A percentile compares a stretch with the other conserved stretches of the same genome.
Evolutionary conservation across 2,329 filamentous ascomycete species (phyloP).

Genomic region (Fonsecaea nubica): DNA sequence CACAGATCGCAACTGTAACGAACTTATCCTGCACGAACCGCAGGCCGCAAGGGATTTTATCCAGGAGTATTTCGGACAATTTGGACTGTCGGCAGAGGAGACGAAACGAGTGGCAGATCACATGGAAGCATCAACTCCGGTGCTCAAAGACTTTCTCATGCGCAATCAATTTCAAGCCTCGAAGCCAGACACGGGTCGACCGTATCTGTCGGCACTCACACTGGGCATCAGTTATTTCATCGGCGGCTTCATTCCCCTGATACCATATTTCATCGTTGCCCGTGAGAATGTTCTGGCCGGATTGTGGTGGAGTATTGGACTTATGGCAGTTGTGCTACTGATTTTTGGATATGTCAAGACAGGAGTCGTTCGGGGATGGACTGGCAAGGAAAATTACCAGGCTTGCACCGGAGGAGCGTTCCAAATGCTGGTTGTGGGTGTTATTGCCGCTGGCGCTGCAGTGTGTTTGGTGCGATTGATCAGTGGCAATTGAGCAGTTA

Average conservation of each 20-base stretch:
- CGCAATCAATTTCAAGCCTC: constrained; percentile 34
- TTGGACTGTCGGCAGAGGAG: constrained; percentile 52
- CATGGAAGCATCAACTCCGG: constrained; percentile 32
- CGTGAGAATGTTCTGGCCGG: constrained; percentile 49
- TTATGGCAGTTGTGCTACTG: constrained; percentile 58
- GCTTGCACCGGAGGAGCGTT: constrained; percentile 65
- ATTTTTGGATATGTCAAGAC: constrained; percentile 61
- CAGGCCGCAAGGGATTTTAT: constrained; percentile 54
- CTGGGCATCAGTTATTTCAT: constrained; percentile 46
- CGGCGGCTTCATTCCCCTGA: constrained; percentile 56
- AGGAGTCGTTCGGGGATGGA: constrained; percentile 55
- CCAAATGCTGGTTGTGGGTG: constrained; percentile 70
- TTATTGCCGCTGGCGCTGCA: constrained; percentile 69
- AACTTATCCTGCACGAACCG: constrained; percentile 52
- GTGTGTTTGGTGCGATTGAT: constrained; percentile 58
- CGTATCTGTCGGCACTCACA: constrained; percentile 54
- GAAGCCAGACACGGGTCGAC: constrained; percentile 46
- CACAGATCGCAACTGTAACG: constrained; percentile 29
- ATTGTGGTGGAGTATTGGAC: constrained; percentile 59
- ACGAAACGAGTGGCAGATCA: constrained; percentile 33
- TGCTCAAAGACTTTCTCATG: constrained; percentile 36
- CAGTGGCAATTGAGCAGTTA: constrained; percentile 22
- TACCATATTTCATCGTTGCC: constrained; percentile 57
- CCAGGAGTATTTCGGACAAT: constrained; percentile 57
- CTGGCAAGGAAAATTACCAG: constrained; percentile 53